Evolutionary conservation across 805 yeast species (phyloP).

Genomic region (Blastobotrys parvus): DNA sequence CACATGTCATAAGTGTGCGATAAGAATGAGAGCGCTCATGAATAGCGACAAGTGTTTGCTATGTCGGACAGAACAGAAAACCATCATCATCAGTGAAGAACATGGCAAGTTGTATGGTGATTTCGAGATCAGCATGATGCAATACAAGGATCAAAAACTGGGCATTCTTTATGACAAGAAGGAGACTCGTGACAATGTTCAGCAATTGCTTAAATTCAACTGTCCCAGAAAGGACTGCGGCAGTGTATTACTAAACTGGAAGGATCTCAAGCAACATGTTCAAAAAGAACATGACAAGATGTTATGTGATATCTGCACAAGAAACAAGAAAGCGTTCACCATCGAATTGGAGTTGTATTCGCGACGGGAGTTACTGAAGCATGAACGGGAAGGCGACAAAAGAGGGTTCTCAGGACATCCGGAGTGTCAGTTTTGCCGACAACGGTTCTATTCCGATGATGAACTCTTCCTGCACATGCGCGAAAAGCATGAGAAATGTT

Average conservation of each 20-base stretch:
- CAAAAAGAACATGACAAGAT: conserved; percentile 49
- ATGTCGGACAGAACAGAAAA: conserved; percentile 64
- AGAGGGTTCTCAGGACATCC: conserved; percentile 85
- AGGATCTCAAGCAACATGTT: conserved; percentile 56
- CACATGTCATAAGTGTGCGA: conserved; percentile 74
- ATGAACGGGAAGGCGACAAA: conserved; percentile 62
- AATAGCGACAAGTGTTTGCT: conserved; percentile 67
- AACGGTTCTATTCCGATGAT: conserved; percentile 79
- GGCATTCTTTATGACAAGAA: conserved; percentile 54
- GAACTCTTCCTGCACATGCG: conserved; percentile 78
- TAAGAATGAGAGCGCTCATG: conserved; percentile 76
- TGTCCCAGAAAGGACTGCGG: conserved; percentile 45
- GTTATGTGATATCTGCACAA: conserved; percentile 69
- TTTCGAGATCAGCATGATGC: conserved; percentile 28
- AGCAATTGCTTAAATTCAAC: conserved; percentile 41
- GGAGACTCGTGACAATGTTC: conserved; percentile 39
- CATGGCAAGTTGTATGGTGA: conserved; percentile 31
- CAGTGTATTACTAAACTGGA: conserved; percentile 39
- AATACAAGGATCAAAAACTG: conserved; percentile 35
- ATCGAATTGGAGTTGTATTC: conserved; percentile 58
- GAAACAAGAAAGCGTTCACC: conserved; percentile 70
- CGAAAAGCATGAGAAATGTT: conserved; percentile 80
- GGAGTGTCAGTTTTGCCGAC: conserved; percentile 69
- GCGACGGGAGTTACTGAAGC: conserved; percentile 54
- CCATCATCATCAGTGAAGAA: conserved; percentile 50